A percentile compares a stretch with the other conserved stretches of the same genome.
phyloP scores from a whole-genome alignment of 2,329 filamentous ascomycete species.

The Incumbomyces delicatus region DNA sequence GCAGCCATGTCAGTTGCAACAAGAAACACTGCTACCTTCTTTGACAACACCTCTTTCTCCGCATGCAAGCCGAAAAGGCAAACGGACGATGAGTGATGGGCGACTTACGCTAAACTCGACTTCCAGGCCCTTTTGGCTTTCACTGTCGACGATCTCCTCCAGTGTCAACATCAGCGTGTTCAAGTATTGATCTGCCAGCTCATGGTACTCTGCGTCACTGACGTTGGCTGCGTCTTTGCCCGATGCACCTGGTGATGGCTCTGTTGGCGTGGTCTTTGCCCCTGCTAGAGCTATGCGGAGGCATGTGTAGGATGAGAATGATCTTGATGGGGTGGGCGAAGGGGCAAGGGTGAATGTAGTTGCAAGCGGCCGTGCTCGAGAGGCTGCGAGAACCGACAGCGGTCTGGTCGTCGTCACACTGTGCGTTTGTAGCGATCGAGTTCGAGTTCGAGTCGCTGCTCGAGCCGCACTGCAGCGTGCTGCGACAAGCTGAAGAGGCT shows the following conservation, averaged over 20 bases:
- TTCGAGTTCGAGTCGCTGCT: no score
- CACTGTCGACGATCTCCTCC: conserved; percentile 62
- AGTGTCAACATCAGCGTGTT: conserved; percentile 48
- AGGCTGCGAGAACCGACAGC: no score
- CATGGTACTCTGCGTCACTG: conserved; percentile 62
- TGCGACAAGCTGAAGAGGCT: not conserved
- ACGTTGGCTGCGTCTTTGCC: conserved; percentile 51
- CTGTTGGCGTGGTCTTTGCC: no score
- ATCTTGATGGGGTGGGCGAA: conserved; percentile 28
- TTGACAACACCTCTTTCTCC: no score
- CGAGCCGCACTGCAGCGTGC: conserved; percentile 26
- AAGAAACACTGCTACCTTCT: no score
- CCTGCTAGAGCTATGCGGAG: no score
- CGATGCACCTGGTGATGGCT: conserved; percentile 28
- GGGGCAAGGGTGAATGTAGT: no score
- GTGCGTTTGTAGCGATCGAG: no score
- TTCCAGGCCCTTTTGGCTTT: conserved; percentile 58
- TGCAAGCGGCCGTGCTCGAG: not conserved
- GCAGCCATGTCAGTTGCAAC: no score
- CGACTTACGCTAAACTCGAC: conserved; percentile 72
- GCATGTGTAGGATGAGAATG: conserved; percentile 12
- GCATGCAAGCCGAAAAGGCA: no score
- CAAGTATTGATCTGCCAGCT: conserved; percentile 67
- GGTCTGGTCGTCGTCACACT: no score
- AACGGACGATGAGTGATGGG: not conserved